Conservation (phyloP, 352 stramenopile species). For the Phytophthora kernoviae region DNA sequence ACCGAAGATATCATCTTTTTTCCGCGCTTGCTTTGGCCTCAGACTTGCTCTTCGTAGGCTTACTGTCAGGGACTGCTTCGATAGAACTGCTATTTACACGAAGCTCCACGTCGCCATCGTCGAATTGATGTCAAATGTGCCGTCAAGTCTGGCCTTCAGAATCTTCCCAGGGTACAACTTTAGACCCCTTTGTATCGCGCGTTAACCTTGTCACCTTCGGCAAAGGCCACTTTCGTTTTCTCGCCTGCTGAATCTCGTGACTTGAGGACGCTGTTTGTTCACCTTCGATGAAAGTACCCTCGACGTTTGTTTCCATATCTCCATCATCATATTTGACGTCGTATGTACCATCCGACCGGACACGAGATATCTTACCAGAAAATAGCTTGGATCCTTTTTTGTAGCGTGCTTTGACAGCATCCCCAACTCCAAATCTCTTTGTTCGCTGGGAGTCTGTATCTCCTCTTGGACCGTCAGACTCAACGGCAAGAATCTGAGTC, state of each 20-base stretch:
- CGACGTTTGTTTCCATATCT: conserved; percentile 47
- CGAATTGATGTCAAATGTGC: conserved; percentile 73
- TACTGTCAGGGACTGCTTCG: conserved; percentile 5
- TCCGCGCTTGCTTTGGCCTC: conserved; percentile 18
- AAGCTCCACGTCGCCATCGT: conserved; percentile 52
- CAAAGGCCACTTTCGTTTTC: conserved; percentile 17
- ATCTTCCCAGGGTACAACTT: conserved; percentile 57
- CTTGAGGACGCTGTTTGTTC: not conserved
- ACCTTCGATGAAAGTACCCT: conserved; percentile 22
- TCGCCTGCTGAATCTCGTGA: conserved; percentile 4
- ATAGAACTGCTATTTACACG: conserved; percentile 29
- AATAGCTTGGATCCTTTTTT: conserved; percentile 51
- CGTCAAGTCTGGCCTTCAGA: conserved; percentile 41
- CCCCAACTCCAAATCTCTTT: conserved; percentile 28
- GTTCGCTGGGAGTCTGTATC: conserved; percentile 5
- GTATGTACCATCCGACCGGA: conserved; percentile 61
- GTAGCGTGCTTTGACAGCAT: conserved; percentile 42
- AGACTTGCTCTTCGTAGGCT: conserved; percentile 14
- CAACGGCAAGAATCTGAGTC: conserved; percentile 16
- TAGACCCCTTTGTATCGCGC: conserved; percentile 40
- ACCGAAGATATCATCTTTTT: conserved; percentile 34
- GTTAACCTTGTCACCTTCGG: conserved; percentile 48
- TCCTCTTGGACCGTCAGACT: conserved; percentile 9
- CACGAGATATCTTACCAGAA: conserved; percentile 49
- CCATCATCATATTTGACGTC: conserved; percentile 75